Conservation (phyloP, 106 monocot genomes). For the Agapanthus africanus region DNA sequence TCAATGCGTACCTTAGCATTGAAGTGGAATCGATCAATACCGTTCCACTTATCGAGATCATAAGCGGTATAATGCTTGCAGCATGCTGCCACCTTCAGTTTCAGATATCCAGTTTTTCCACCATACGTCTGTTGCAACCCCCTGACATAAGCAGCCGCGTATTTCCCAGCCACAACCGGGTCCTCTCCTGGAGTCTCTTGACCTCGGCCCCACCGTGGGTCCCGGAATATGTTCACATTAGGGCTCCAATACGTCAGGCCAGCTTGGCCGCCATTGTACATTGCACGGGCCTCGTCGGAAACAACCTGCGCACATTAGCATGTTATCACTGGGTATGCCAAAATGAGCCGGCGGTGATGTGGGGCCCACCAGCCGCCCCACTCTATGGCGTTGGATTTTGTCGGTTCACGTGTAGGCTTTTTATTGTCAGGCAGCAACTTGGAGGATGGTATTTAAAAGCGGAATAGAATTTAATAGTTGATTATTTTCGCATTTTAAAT, state of each 20-base stretch:
- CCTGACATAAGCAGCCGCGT: conserved; percentile 51
- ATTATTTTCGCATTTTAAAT: no score
- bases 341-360: no score
- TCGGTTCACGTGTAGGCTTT: no score
- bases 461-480: no score
- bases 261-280: conserved; percentile 62
- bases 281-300: conserved; percentile 50
- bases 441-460: no score
- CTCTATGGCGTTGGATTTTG: no score
- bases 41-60: conserved; percentile 82
- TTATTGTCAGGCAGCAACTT: no score
- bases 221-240: conserved; percentile 60
- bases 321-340: no score
- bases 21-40: conserved; percentile 66
- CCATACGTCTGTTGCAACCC: conserved; percentile 65
- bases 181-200: conserved; percentile 75
- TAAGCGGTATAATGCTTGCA: conserved; percentile 97
- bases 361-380: no score
- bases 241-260: conserved; percentile 68
- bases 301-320: conserved; percentile 26
- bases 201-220: conserved; percentile 68
- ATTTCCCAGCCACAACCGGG: conserved; percentile 26
- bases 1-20: conserved; percentile 66
- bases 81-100: conserved; percentile 73
- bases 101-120: conserved; percentile 6